Evolutionary conservation across 2,329 filamentous ascomycete genomes (phyloP), one percentile per base, ranked within the genome.

Genomic region (Bipolaris victoriae): DNA sequence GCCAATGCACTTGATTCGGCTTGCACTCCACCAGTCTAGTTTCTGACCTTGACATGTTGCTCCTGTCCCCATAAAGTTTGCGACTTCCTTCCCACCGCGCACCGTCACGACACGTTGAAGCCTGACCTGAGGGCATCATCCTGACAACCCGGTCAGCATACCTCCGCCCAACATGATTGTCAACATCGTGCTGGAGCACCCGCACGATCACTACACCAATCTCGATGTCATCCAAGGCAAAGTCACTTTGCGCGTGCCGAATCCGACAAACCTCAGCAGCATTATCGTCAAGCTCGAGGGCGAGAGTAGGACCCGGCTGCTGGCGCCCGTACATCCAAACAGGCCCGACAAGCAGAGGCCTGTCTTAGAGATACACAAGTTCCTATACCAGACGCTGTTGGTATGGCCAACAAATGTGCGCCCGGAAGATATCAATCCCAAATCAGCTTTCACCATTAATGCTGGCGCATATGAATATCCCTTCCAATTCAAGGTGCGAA

Each of bases 281-380:
- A 88, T 95, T 61, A 82, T 91, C 36, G 90, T 94, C 69, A 95
- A 95, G 80, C 85, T 95, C 31, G 91, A 95, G 72, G 91, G 91
- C 65, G 90, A 95, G 77, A 87, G 87, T 46, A 84, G 83, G 61
- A 93, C 90, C 5, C 83, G 88, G 41, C 77, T 92, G 74, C 80
- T 76, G 73, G 84, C 61, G 78, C 85, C 66, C 64, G 71, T 65
- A 58, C 79, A 69, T 73, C 80, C 75, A 46, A 65, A 70, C 52
- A 66, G 73, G 41, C 71, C 71, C 31, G 79, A 74, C 74, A 80
- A 71, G 72, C 79, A 76, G 73, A 77, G 71, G 69, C 79, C 70
- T 60, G 79, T 77, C 63, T 72, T 83, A 33, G 83, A 84, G 60
- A 78, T 82, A 29, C 81, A 84, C 69, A 84, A 84, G 82, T 85